Evolutionary conservation across 805 yeast species (phyloP).

Genomic region (Cyberlindnera mrakii): DNA sequence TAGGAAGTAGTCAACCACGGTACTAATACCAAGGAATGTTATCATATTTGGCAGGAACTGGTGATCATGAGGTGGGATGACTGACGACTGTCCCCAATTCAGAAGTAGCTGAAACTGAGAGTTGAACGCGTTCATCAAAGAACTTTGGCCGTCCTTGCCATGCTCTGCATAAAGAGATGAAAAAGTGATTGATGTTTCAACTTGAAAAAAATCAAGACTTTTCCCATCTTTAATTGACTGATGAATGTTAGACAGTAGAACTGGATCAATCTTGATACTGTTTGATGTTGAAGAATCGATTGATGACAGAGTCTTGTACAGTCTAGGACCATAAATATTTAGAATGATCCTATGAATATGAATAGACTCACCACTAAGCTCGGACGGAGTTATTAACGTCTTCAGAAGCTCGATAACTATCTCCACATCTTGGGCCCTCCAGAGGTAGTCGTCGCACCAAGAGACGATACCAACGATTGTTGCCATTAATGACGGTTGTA

Average conservation of each 20-base stretch:
- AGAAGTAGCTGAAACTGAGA: constrained; percentile 15
- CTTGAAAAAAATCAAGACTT: constrained; percentile 7
- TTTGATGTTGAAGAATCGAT: constrained; percentile 6
- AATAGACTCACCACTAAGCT: constrained; percentile 39
- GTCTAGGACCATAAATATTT: constrained; percentile 14
- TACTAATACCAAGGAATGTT: constrained; percentile 14
- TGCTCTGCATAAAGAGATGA: neutral
- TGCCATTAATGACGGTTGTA: constrained; percentile 68
- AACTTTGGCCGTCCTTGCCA: constrained; percentile 1
- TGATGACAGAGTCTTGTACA: constrained; percentile 10
- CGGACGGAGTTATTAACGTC: constrained; percentile 35
- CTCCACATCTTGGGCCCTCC: constrained; percentile 26
- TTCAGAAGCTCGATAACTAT: constrained; percentile 34
- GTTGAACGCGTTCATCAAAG: constrained; percentile 15
- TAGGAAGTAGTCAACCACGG: constrained; percentile 16
- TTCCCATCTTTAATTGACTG: constrained; percentile 1
- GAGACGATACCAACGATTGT: constrained; percentile 48
- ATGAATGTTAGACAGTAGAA: constrained; percentile 12
- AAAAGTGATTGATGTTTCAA: constrained; percentile 7
- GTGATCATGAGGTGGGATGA: constrained; percentile 15
- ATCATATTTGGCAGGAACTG: constrained; percentile 10
- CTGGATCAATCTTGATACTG: constrained; percentile 13
- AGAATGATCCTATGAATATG: constrained; percentile 38
- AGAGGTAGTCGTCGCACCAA: constrained; percentile 40
- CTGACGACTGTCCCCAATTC: constrained; percentile 20